Conservation (phyloP, 163 green algal genomes). For the Scenedesmus sp. region DNA sequence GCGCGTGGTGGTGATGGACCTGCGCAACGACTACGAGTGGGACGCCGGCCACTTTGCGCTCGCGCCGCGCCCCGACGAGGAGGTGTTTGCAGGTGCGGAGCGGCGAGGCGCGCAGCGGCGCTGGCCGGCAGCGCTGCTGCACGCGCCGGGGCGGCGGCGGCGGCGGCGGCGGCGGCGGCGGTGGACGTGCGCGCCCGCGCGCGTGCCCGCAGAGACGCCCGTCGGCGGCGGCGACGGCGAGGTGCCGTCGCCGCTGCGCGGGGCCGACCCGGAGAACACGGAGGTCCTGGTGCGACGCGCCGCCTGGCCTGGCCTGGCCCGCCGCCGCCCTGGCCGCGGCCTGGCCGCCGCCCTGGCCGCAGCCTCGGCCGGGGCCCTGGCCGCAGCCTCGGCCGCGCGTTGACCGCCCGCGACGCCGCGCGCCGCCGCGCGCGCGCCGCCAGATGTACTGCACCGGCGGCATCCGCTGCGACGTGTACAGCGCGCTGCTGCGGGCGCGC, state of each 20-base stretch:
- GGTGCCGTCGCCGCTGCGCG: constrained; percentile 60
- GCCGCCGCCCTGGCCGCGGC: too few relatives aligned
- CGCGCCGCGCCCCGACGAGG: constrained; percentile 52
- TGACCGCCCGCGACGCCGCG: too few relatives aligned
- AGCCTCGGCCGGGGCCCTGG: too few relatives aligned
- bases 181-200: too few relatives aligned
- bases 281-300: constrained; percentile 85
- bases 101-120: too few relatives aligned
- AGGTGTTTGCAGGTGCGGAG: constrained; percentile 54
- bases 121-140: too few relatives aligned
- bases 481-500: constrained; percentile 81
- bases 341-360: too few relatives aligned
- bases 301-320: too few relatives aligned
- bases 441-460: constrained; percentile 99
- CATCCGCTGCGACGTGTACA: constrained; percentile 99
- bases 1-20: constrained; percentile 88
- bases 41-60: constrained; percentile 96
- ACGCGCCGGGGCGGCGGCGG: too few relatives aligned
- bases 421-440: too few relatives aligned
- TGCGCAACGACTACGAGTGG: constrained; percentile 99
- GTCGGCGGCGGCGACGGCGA: constrained; percentile 55
- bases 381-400: too few relatives aligned
- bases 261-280: constrained; percentile 55
- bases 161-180: too few relatives aligned
- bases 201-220: constrained; percentile 88